Conservation (phyloP, 352 stramenopile genomes). For the Thalassiosira gravida region DNA sequence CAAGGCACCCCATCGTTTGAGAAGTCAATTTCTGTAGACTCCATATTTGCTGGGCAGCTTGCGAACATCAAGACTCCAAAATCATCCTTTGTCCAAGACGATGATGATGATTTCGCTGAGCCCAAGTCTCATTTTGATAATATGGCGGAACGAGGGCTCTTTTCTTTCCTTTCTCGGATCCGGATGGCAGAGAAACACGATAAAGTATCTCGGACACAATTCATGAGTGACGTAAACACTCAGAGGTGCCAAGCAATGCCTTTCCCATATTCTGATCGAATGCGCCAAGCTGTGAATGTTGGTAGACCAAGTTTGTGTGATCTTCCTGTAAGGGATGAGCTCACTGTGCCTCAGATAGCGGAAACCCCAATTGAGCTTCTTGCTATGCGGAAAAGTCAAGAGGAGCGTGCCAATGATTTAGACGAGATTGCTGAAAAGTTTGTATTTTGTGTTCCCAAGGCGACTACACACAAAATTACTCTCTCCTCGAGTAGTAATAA, state of each 20-base stretch:
- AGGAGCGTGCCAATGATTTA: constrained; percentile 61
- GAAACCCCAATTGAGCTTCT: constrained; percentile 73
- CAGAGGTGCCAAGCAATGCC: constrained; percentile 54
- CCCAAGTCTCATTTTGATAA: constrained; percentile 10
- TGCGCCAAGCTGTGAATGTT: constrained; percentile 46
- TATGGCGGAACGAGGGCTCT: constrained; percentile 28
- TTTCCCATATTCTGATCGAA: constrained; percentile 68
- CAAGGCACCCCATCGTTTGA: constrained; percentile 62
- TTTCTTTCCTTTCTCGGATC: constrained; percentile 57
- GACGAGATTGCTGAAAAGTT: constrained; percentile 78
- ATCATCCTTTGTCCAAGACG: constrained; percentile 40
- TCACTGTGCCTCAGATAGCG: constrained; percentile 57
- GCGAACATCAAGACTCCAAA: constrained; percentile 31
- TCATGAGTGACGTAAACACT: constrained; percentile 67
- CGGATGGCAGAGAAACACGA: constrained; percentile 42
- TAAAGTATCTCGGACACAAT: constrained; percentile 44
- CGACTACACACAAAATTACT: constrained; percentile 50
- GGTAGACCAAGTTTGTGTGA: constrained; percentile 39
- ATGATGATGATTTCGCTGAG: constrained; percentile 28
- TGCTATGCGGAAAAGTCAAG: constrained; percentile 68
- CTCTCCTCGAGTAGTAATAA: constrained; percentile 47
- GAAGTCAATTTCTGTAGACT: constrained; percentile 38
- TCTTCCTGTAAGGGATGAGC: constrained; percentile 47
- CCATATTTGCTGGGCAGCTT: constrained; percentile 47
- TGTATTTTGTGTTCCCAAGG: constrained; percentile 83